These are phyloP conservation scores for Saururus chinensis DNA, from an alignment of 164 flowering plant species.

Conservation along the genomic window DNA sequence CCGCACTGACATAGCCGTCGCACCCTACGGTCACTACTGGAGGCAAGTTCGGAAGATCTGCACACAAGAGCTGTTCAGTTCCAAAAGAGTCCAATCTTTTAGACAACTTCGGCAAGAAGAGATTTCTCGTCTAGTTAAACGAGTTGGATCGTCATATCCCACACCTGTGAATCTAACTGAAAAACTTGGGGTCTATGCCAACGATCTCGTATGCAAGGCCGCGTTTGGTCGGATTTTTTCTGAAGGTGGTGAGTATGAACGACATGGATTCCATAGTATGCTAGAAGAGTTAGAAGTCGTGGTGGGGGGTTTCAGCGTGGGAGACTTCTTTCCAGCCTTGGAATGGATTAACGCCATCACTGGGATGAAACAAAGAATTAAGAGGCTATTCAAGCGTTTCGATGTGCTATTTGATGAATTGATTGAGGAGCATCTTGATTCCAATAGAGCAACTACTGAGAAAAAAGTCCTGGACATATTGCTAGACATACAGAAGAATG, in stretches of 20 bases:
- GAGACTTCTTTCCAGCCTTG: slow-evolving; percentile 6
- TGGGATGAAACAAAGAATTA: slow-evolving; percentile 3
- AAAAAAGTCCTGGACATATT: slow-evolving; percentile 8
- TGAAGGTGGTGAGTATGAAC: slow-evolving; percentile 1
- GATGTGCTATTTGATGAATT: slow-evolving; percentile 6
- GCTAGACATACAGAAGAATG: slow-evolving; percentile 7
- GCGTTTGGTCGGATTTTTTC: slow-evolving; percentile 8
- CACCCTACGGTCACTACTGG: slow-evolving; percentile 28
- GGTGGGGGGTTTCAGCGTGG: slow-evolving; percentile 4
- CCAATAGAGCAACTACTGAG: neutral
- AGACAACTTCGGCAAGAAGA: slow-evolving; percentile 40
- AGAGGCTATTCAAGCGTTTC: slow-evolving; percentile 6
- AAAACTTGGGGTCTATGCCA: neutral
- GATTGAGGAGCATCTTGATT: slow-evolving; percentile 14
- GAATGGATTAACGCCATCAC: slow-evolving; percentile 14
- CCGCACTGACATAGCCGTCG: slow-evolving; percentile 13
- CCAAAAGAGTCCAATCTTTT: slow-evolving; percentile 34
- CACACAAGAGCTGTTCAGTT: slow-evolving; percentile 24
- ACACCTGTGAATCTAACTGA: slow-evolving; percentile 4
- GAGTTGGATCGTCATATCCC: neutral
- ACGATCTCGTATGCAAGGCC: slow-evolving; percentile 5
- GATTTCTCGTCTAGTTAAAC: slow-evolving; percentile 17
- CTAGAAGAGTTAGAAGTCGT: slow-evolving; percentile 3
- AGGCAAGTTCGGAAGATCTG: slow-evolving; percentile 26
- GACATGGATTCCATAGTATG: neutral